Base-by-base conservation (phyloP, 1,139 yeast species). In the Yamadazyma oceani region DNA sequence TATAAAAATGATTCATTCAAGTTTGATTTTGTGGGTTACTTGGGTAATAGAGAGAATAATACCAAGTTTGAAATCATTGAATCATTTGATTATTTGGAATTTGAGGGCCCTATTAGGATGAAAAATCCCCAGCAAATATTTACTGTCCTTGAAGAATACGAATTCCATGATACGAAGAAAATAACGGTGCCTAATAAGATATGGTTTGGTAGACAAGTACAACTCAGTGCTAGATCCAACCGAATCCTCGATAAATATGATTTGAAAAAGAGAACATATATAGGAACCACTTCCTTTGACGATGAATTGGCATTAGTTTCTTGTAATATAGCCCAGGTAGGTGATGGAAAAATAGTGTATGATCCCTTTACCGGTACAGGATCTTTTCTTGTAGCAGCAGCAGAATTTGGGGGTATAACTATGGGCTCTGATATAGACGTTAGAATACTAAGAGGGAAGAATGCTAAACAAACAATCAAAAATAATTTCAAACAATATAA, bases 311-410 rank as follows among this genome's bases (percentile, higher is more conserved):
- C 97, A 0, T 62, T 90, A 35, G 84, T 89, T 12, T 82, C 95
- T 13, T 85, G 95, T 55, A 92, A 92, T 55, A 74, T 92, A 38
- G 96, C 88, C 0, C 90, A 85, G 46, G 87, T 84, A 9, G 69
- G 63, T 23, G 68, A 73, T 0, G 85, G 84, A 0, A 76, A 81
- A 38, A 57, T 89, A 5, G 78, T 85, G 51, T 92, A 88, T 55
- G 99, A 92, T 61, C 98, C 99, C 11, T 92, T 92, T 64, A 87
- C 87, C 2, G 99, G 99, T 0, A 92, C 99, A 0, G 99, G 98
- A 0, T 88, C 97, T 15, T 92, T 92, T 53, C 66, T 92, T 34
- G 85, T 89, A 1, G 90, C 97, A 1, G 95, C 92, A 9, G 89
- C 94, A 0, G 78, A 84, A 47, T 88, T 78, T 57, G 96, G 96